Conservation (phyloP, 352 stramenopile genomes). For the Plasmopara muralis region DNA sequence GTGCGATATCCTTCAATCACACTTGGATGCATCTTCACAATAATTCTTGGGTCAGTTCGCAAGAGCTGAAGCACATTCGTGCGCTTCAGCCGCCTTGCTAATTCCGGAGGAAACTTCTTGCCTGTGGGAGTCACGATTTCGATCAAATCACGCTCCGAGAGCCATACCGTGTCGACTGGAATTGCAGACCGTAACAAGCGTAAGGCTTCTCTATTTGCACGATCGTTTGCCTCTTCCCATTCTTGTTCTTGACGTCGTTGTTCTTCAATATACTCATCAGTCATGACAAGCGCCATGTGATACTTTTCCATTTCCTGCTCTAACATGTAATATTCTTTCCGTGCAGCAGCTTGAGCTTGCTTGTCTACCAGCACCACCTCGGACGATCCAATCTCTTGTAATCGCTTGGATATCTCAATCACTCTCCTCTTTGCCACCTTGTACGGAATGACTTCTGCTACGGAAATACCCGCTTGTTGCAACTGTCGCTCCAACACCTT, state of each 20-base stretch:
- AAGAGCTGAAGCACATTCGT: conserved; percentile 84
- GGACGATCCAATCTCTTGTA: conserved; percentile 78
- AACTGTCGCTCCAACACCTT: conserved; percentile 71
- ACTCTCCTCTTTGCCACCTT: conserved; percentile 73
- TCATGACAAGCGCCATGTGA: conserved; percentile 83
- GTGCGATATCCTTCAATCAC: conserved; percentile 60
- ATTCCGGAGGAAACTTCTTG: conserved; percentile 45
- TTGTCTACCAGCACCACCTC: conserved; percentile 56
- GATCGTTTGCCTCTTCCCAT: conserved; percentile 63
- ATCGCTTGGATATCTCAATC: conserved; percentile 61
- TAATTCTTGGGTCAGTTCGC: conserved; percentile 59
- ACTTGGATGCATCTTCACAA: conserved; percentile 79
- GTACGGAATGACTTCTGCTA: conserved; percentile 88
- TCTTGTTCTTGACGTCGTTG: conserved; percentile 50
- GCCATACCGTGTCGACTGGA: conserved; percentile 70
- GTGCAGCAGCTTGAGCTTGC: conserved; percentile 33
- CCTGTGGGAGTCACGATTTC: conserved; percentile 51
- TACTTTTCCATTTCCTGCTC: conserved; percentile 90
- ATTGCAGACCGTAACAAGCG: conserved; percentile 61
- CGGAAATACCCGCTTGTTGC: conserved; percentile 65
- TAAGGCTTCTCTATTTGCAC: conserved; percentile 47
- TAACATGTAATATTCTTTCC: conserved; percentile 83
- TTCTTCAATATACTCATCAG: conserved; percentile 86
- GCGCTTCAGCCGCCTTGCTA: conserved; percentile 83
- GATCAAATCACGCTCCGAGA: conserved; percentile 70